Evolutionary conservation across 1,139 yeast species (phyloP), one percentile per base, ranked within the genome.

Genomic region (Kodamaea fungicola): DNA sequence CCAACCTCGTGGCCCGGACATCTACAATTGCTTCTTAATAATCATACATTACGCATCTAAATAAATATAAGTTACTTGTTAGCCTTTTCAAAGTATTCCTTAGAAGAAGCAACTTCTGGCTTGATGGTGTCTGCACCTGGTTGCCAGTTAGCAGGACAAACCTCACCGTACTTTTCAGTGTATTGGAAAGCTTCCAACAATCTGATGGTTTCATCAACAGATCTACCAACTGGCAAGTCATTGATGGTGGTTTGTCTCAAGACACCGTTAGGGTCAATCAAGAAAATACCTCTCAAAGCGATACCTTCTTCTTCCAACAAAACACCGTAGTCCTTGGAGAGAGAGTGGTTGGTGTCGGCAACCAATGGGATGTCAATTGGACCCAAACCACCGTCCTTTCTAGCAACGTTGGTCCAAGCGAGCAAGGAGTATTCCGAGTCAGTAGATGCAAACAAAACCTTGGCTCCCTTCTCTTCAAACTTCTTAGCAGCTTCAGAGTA

Each of bases 71-170:
- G 19, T 22, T 26, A 28, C 38, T 62, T 50, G 71, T 77, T 75
- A 49, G 73, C 80, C 68, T 76, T 74, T 52, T 62, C 61, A 64
- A 86, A 86, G 85, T 84, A 86, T 62, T 80, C 86, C 76, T 85
- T 84, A 55, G 96, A 85, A 56, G 76, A 80, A 40, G 68, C 76
- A 55, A 88, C 92, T 56, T 77, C 84, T 59, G 96, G 92, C 71
- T 85, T 83, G 76, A 90, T 90, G 71, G 96, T 86, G 61, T 86
- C 95, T 46, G 88, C 67, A 74, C 97, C 97, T 72, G 94, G 90
- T 57, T 87, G 86, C 97, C 98, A 92, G 94, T 89, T 90, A 67
- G 97, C 97, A 58, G 97, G 97, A 74, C 96, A 87, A 54, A 92
- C 97, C 73, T 92, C 96, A 73, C 97, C 96, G 80, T 90, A 74